Base-by-base conservation (phyloP, 768 basidiomycete genomes). In the Pulveroboletus frians region DNA sequence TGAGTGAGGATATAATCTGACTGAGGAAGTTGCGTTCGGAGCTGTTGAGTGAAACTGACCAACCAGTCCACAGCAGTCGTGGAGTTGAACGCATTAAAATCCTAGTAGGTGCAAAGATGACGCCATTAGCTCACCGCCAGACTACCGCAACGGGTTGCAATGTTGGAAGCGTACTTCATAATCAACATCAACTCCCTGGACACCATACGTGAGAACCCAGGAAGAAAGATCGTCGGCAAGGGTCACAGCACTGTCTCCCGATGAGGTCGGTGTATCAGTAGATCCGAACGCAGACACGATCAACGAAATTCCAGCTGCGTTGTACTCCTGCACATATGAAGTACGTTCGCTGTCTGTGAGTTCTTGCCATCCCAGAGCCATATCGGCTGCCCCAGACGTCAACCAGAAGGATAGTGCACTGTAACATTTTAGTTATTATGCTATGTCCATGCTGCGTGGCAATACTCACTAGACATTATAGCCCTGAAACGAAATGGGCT, bases 171-270 rank as follows among this genome's bases (percentile, higher is more conserved):
- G 5, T 35, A 68, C 71, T 52, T 75, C 78, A 38, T 79, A 79
- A 57, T 80, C 78, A 42, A 80, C 65, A 43, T 80, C 78, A 5
- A 79, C 72, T 34, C 78, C 78, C 45, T 79, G 74, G 35, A 79
- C 44, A 31, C 63, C 63, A 47, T 75, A 78, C 47, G 74, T 21
- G 21, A 21, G 2, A 3, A 4, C 21, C 21, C 21, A 21, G 4
- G 21, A 21, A 4, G 21, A 2, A 2, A 21, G 21, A 21, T 21
- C 4, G 4, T 21, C 4, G 4, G 21, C 21, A 21, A 4, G 2
- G 21, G 21, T 4, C 3, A 21, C 21, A 4, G 21, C 3, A 4
- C 4, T 4, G 21, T 2, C 21, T 21, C 21, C 21, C 2, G 21
- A 21, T 21, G 21, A 21, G 4, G 21, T 21, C 21, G 21, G 21